Conservation (phyloP, 148 eudicot species). For the Rhododendron vialii region DNA sequence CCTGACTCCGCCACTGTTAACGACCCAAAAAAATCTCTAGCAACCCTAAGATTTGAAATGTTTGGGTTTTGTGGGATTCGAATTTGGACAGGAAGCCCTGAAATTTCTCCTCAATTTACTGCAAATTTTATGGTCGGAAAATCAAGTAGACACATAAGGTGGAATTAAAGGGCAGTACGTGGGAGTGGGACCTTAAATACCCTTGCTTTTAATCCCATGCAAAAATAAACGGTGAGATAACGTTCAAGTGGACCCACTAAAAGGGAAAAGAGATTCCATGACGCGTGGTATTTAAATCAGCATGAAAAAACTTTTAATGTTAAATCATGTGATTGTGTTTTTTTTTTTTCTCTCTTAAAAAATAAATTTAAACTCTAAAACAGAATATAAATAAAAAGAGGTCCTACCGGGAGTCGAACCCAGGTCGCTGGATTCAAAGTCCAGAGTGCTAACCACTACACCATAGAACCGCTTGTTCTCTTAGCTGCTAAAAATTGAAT, state of each 20-base stretch:
- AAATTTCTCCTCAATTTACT: not conserved
- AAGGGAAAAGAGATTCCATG: not conserved
- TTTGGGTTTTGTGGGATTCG: too few relatives aligned
- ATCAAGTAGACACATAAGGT: slow-evolving; percentile 2
- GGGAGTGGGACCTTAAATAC: not conserved
- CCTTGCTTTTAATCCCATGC: not conserved
- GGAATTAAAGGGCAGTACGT: not conserved
- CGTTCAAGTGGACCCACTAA: slow-evolving; percentile 5
- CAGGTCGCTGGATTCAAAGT: slow-evolving; percentile 99
- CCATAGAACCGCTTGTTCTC: slow-evolving; percentile 71
- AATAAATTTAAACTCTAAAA: not conserved
- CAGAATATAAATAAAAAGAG: slow-evolving; percentile 13
- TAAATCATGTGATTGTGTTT: not conserved
- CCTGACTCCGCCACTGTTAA: too few relatives aligned
- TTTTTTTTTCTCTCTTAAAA: not conserved
- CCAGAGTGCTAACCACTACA: slow-evolving; percentile 99
- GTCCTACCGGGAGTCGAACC: slow-evolving; percentile 99
- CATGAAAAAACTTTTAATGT: not conserved
- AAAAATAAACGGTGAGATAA: slow-evolving; percentile 2
- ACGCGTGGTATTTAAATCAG: slow-evolving; percentile 3
- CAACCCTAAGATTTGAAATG: too few relatives aligned
- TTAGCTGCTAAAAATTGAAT: not conserved
- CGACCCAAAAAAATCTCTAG: too few relatives aligned
- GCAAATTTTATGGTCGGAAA: not conserved
- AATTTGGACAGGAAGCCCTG: not conserved